Evolutionary conservation across 768 basidiomycete species (phyloP).

Genomic region (Fibroporia radiculosa): DNA sequence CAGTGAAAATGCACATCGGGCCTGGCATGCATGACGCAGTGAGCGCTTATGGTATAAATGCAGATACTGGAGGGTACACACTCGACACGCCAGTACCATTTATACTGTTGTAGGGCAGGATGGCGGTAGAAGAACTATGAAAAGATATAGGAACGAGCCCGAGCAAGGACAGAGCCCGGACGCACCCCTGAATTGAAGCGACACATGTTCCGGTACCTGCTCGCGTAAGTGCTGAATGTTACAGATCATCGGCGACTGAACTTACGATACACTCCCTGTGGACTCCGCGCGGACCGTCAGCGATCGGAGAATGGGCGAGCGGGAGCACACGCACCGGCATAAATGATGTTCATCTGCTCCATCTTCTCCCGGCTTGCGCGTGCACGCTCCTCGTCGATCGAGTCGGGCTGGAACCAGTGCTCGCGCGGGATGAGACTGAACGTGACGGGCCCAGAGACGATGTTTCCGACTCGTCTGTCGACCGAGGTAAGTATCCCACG

Average conservation of each 20-base stretch:
- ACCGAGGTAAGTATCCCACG: neutral
- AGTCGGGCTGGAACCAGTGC: conserved; percentile 67
- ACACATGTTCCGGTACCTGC: conserved; percentile 67
- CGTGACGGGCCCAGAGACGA: conserved; percentile 28
- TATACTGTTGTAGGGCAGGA: conserved; percentile 52
- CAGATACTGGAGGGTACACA: conserved; percentile 11
- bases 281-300: neutral
- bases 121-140: conserved; percentile 56
- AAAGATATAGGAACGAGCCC: neutral
- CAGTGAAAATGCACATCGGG: conserved; percentile 71
- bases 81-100: conserved; percentile 81
- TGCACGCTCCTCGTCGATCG: conserved; percentile 65
- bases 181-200: conserved; percentile 63
- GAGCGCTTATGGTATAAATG: neutral
- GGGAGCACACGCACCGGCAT: conserved; percentile 34
- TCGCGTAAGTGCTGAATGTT: neutral
- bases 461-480: conserved; percentile 17
- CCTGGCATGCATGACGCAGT: conserved; percentile 21
- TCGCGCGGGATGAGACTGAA: conserved; percentile 55
- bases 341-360: conserved; percentile 37
- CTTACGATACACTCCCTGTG: conserved; percentile 36
- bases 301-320: neutral
- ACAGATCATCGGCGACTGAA: neutral
- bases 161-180: neutral
- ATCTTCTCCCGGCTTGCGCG: conserved; percentile 43